A percentile compares a stretch with the other conserved stretches of the same genome.
phyloP scores from a whole-genome alignment of 345 rosid genomes.

The Camelina neglecta region DNA sequence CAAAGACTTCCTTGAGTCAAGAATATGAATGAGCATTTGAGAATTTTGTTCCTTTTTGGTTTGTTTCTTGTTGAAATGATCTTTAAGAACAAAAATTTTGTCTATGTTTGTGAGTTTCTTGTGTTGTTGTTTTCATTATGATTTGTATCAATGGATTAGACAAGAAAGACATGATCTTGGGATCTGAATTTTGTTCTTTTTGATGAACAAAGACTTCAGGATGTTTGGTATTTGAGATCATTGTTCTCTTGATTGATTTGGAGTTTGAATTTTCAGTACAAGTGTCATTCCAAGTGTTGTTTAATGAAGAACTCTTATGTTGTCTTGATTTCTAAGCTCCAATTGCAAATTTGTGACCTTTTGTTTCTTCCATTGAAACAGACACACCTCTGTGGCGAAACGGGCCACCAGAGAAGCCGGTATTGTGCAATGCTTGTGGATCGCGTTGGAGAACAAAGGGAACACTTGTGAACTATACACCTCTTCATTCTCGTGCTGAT shows the following conservation, averaged over 20 bases:
- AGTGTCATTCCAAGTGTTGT: constrained; percentile 13
- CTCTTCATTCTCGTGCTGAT: constrained; percentile 78
- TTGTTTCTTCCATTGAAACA: constrained; percentile 39
- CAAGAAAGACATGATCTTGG: background rate
- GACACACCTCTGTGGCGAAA: constrained; percentile 98
- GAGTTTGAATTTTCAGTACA: constrained; percentile 16
- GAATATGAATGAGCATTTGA: constrained; percentile 32
- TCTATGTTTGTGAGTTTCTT: constrained; percentile 27
- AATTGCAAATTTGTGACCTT: constrained; percentile 20
- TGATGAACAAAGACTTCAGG: constrained; percentile 14
- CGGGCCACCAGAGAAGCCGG: constrained; percentile 99
- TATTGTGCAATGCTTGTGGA: constrained; percentile 98
- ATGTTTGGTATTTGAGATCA: constrained; percentile 24
- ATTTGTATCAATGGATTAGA: background rate
- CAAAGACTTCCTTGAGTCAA: constrained; percentile 32
- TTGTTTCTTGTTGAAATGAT: constrained; percentile 24
- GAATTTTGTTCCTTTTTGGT: constrained; percentile 8
- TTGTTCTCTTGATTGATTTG: constrained; percentile 23
- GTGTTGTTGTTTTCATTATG: constrained; percentile 25
- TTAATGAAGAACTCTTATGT: constrained; percentile 18
- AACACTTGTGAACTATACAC: constrained; percentile 81
- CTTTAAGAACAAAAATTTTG: background rate
- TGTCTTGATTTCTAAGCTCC: background rate
- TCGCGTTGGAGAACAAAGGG: constrained; percentile 96
- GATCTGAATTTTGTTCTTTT: constrained; percentile 30